Conservation (phyloP, 2,329 filamentous ascomycete species). For the Blastomyces emzantsi region DNA sequence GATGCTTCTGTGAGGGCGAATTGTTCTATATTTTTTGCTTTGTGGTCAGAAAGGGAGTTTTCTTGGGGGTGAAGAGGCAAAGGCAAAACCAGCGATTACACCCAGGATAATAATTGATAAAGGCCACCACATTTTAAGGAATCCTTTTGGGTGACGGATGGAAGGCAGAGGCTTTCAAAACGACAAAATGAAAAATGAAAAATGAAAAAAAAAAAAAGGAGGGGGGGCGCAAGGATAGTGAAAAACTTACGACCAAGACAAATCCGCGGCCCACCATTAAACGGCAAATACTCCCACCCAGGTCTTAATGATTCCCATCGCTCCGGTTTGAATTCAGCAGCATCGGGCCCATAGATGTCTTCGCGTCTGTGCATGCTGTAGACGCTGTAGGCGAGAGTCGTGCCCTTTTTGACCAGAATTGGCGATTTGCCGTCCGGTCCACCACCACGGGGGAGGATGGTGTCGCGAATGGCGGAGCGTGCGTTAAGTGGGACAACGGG, state of each 20-base stretch:
- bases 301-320: slow-evolving; percentile 45
- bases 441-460: slow-evolving; percentile 60
- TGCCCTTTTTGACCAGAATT: slow-evolving; percentile 41
- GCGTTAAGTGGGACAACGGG: slow-evolving; percentile 72
- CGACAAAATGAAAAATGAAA: too few species aligned
- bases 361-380: slow-evolving; percentile 45
- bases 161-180: not conserved
- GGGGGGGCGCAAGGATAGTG: not conserved
- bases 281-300: slow-evolving; percentile 47
- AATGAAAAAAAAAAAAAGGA: too few species aligned
- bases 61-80: not conserved
- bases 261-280: slow-evolving; percentile 46
- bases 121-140: not conserved
- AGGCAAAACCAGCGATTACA: not conserved
- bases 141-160: not conserved
- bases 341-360: slow-evolving; percentile 35
- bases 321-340: slow-evolving; percentile 39
- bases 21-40: slow-evolving; percentile 26
- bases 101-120: not conserved
- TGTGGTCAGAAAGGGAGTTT: not conserved
- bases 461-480: slow-evolving; percentile 61
- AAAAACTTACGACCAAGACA: slow-evolving; percentile 41
- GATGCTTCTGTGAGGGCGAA: slow-evolving; percentile 37
- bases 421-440: slow-evolving; percentile 39
- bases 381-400: slow-evolving; percentile 43